Base-by-base conservation (phyloP, 129 eudicot species). In the Centella asiatica region DNA sequence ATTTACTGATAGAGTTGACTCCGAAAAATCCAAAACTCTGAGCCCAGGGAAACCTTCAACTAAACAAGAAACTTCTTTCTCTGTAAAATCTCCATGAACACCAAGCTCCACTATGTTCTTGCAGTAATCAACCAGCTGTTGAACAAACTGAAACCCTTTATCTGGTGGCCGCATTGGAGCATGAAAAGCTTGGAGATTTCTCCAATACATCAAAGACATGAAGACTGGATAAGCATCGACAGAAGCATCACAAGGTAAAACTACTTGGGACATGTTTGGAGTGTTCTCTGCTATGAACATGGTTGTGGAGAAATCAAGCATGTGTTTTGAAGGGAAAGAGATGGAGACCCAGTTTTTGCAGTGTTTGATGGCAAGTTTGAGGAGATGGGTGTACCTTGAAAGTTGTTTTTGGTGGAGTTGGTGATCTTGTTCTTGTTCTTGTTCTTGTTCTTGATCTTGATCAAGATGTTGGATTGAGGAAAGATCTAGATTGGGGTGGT, bases 161-260 rank as follows among this genome's bases (percentile, higher is more conserved):
- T 17, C 33, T 7, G 31, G 37, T n/a, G n/a, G n/a, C 24, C 56
- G 55, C 1, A 68, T 26, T 15, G 64, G 37, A 23, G 72, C 65
- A 28, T 44, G 28, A 13, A 68, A 57, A 15, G 6, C 57, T 50
- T 25, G 29, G 5, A 68, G 39, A 46, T 68, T 68, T 1, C 29
- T 44, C 72, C 72, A 68, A 52, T 68, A 68, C 36, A 68, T 44
- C 0, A 68, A 22, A 2, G 72, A 59, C 22, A 68, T 58, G 5
- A 44, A 68, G 37, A 44, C 44, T 6, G 72, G 64, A 48, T 51
- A 52, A 2, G 57, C 31, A 44, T 68, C 56, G 2, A 55, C 19
- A 1, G 54, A 20, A 20, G 44, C 65, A 20, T 56, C 65, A 6
- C 40, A 20, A 13, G 72, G 56, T 40, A 68, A 29, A 0, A 32